Evolutionary conservation across 768 basidiomycete genomes (phyloP).

Genomic region (Mrakia blollopis): DNA sequence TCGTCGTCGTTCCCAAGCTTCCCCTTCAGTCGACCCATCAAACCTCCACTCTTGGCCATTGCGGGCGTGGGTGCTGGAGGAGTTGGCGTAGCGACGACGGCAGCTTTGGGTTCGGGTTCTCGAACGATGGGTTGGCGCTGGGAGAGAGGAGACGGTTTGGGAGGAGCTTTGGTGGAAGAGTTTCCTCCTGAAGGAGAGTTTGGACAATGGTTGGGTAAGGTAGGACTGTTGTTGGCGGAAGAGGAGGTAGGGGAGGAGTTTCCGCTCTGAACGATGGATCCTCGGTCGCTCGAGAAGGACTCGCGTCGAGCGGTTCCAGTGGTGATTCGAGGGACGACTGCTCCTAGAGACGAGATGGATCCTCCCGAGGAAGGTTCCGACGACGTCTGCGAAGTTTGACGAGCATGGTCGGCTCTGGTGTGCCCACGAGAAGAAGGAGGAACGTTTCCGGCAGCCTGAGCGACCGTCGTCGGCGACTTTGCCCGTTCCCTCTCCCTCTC

Average conservation of each 20-base stretch:
- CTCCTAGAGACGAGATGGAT: constrained; percentile 19
- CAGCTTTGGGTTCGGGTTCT: constrained; percentile 17
- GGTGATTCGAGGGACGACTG: neutral
- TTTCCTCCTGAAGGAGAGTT: constrained; percentile 4
- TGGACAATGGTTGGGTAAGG: neutral
- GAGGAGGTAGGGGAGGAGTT: neutral
- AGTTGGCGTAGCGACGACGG: neutral
- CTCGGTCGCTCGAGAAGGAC: constrained; percentile 14
- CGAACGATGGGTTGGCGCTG: constrained; percentile 11
- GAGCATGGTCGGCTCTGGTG: constrained; percentile 6
- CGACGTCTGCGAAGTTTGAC: constrained; percentile 7
- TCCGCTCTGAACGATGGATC: constrained; percentile 2
- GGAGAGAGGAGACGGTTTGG: constrained; percentile 28
- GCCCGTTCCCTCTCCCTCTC: constrained; percentile 12
- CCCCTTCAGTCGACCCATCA: constrained; percentile 26
- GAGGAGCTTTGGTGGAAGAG: neutral
- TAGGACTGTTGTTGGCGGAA: neutral
- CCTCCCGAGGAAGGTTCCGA: constrained; percentile 15
- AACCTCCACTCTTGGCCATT: constrained; percentile 23
- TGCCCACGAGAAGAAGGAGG: neutral
- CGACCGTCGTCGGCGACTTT: neutral
- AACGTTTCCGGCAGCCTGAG: neutral
- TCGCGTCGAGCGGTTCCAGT: neutral
- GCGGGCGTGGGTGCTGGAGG: neutral
- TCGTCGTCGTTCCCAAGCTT: constrained; percentile 20